These are phyloP conservation scores for Durusdinium trenchii DNA, from an alignment of 73 alveolate genomes.

Conservation along the genomic window DNA sequence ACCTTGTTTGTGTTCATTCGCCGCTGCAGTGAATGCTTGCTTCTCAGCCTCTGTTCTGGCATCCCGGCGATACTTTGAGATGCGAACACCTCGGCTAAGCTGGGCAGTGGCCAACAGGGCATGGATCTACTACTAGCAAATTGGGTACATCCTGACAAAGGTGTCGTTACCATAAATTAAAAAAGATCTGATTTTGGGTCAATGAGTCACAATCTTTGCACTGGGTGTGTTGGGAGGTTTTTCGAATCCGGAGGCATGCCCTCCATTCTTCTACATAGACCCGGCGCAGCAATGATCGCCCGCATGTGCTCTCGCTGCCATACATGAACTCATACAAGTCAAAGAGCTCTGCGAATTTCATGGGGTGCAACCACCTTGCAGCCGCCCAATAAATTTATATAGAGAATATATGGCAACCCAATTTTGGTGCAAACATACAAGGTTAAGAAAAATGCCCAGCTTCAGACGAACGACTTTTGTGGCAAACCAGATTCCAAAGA, in stretches of 20 bases:
- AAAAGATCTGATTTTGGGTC: too few relatives aligned
- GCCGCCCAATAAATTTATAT: neutral
- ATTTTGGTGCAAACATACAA: neutral
- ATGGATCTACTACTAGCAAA: neutral
- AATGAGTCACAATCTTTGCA: neutral
- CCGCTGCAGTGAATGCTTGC: neutral
- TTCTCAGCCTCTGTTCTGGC: neutral
- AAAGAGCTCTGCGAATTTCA: neutral
- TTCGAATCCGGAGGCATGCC: neutral
- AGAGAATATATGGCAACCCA: neutral
- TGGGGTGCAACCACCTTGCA: constrained; percentile 30
- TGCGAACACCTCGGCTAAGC: neutral
- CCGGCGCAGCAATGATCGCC: neutral
- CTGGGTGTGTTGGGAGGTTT: neutral
- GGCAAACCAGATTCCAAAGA: neutral
- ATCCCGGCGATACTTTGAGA: neutral
- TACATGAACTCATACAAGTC: neutral
- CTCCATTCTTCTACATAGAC: neutral
- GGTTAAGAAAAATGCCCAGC: too few relatives aligned
- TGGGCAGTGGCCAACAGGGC: neutral
- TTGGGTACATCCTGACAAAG: neutral
- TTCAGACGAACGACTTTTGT: neutral
- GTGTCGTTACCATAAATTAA: neutral
- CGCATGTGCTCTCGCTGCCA: neutral
- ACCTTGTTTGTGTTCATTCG: constrained; percentile 22